A percentile compares a stretch with the other conserved stretches of the same genome.
phyloP scores from a whole-genome alignment of 768 basidiomycete genomes.

The Neoboletus magnificus region DNA sequence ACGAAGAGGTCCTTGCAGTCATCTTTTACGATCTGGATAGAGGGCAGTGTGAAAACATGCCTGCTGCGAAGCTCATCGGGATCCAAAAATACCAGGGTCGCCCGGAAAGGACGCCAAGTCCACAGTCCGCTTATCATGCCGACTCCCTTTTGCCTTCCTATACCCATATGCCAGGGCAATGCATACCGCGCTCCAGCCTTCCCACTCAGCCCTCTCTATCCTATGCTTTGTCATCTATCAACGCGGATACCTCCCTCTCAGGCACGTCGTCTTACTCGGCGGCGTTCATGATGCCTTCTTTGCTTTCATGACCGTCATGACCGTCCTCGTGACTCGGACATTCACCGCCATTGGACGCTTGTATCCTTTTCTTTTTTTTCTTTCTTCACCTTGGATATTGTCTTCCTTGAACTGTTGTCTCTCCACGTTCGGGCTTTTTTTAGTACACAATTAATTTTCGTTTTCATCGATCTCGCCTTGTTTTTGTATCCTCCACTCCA shows the following conservation, averaged over 20 bases:
- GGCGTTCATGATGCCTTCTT: constrained; percentile 32
- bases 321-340: constrained; percentile 20
- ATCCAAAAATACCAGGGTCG: constrained; percentile 41
- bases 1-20: constrained; percentile 59
- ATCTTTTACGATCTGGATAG: constrained; percentile 70
- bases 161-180: constrained; percentile 32
- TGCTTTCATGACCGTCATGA: constrained; percentile 33
- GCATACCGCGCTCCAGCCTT: constrained; percentile 33
- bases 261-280: constrained; percentile 26
- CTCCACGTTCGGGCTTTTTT: constrained; percentile 3
- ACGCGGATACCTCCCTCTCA: constrained; percentile 20
- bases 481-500: constrained; percentile 21
- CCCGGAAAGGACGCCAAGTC: constrained; percentile 29
- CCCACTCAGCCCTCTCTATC: constrained; percentile 40
- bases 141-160: constrained; percentile 30
- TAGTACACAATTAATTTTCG: constrained; percentile 15
- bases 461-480: constrained; percentile 17
- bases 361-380: constrained; percentile 14
- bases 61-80: constrained; percentile 58
- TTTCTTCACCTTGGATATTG: constrained; percentile 30
- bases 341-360: constrained; percentile 22
- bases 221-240: constrained; percentile 41
- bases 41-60: constrained; percentile 45
- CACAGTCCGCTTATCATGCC: constrained; percentile 28
- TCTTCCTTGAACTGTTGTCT: constrained; percentile 26